Percentiles rank a stretch among this genome's conserved stretches.
phyloP scores from a whole-genome alignment of 2,329 filamentous ascomycete species.

The Fusarium transvaalense region DNA sequence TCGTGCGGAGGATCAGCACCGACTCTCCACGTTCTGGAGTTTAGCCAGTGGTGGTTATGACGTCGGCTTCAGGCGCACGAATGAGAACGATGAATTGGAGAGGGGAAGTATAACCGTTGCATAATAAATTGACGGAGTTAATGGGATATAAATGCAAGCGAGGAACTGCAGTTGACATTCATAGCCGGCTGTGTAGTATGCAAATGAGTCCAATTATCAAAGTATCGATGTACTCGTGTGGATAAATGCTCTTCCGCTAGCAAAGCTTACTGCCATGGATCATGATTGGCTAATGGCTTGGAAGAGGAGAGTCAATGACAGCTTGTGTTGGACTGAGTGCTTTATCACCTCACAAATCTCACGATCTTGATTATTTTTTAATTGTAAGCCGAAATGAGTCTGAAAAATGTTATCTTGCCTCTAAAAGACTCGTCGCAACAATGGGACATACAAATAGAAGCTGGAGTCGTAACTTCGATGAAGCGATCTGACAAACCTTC shows the following conservation, averaged over 20 bases:
- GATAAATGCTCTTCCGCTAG: neutral
- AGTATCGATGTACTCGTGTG: neutral
- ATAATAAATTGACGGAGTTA: neutral
- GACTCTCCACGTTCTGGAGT: neutral
- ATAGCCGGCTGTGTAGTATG: neutral
- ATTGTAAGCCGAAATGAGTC: neutral
- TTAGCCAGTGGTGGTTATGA: constrained; percentile 16
- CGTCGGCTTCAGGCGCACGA: constrained; percentile 12
- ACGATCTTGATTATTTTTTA: neutral
- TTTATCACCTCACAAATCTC: neutral
- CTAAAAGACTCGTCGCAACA: neutral
- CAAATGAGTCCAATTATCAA: no score
- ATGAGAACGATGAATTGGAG: neutral
- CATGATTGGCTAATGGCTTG: neutral
- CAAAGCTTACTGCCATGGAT: accelerated
- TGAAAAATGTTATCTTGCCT: neutral
- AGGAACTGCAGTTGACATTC: neutral
- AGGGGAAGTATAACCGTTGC: neutral
- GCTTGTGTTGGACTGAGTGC: neutral
- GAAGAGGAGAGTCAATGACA: constrained; percentile 1
- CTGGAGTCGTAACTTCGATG: constrained; percentile 10
- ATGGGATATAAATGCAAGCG: neutral
- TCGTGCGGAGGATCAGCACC: constrained; percentile 23
- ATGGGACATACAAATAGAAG: constrained; percentile 13
- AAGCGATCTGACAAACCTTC: neutral